Conservation (phyloP, 306 rosid genomes). For the Spatholobus suberectus region DNA sequence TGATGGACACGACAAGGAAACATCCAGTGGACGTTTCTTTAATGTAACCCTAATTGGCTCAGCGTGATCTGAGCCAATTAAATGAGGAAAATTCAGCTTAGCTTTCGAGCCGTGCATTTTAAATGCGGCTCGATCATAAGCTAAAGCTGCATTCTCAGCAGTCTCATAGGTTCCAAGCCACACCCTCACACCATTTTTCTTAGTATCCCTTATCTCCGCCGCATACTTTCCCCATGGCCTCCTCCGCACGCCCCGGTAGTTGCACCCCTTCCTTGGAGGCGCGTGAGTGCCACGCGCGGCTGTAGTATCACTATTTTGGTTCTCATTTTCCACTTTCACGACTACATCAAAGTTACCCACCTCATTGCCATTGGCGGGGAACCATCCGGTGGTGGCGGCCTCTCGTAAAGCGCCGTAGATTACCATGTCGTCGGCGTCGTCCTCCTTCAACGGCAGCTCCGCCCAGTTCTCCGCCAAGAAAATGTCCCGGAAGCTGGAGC, state of each 20-base stretch:
- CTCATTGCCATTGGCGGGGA: background rate
- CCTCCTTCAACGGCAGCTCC: slow-evolving; percentile 47
- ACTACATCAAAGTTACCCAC: background rate
- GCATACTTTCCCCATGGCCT: slow-evolving; percentile 72
- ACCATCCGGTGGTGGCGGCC: slow-evolving; percentile 46
- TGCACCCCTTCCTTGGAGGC: background rate
- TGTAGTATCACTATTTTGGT: background rate
- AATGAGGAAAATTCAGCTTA: slow-evolving; percentile 66
- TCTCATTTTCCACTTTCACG: background rate
- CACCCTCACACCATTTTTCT: slow-evolving; percentile 53
- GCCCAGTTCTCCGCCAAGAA: slow-evolving; percentile 45
- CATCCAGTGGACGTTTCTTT: slow-evolving; percentile 24
- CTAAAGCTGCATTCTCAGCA: slow-evolving; percentile 63
- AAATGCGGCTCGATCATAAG: slow-evolving; percentile 68
- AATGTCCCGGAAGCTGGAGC: slow-evolving; percentile 23
- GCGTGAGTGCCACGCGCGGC: background rate
- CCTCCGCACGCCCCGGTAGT: slow-evolving; percentile 58
- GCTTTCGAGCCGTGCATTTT: slow-evolving; percentile 64
- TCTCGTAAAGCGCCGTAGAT: slow-evolving; percentile 36
- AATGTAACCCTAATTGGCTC: background rate
- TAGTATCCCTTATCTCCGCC: slow-evolving; percentile 64
- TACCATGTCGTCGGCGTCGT: slow-evolving; percentile 49
- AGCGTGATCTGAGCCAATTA: slow-evolving; percentile 21
- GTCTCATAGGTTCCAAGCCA: slow-evolving; percentile 71
- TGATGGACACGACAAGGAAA: background rate